These are phyloP conservation scores for Elaeis guineensis DNA, from an alignment of 176 grass and related monocot species.

Conservation along the genomic window DNA sequence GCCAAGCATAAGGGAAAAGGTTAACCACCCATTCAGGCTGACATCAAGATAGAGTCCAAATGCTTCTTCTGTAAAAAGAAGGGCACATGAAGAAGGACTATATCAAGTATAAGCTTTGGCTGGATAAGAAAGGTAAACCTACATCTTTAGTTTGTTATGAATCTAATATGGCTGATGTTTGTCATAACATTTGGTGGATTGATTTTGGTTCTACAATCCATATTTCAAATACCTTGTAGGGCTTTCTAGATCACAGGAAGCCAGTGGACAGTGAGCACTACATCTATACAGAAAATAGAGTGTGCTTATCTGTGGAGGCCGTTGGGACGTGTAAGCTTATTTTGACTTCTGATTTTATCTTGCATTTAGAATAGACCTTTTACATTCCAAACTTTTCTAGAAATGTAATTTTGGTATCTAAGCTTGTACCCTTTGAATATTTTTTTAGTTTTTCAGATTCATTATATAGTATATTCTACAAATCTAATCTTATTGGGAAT, in stretches of 20 bases:
- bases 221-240: background rate
- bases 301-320: background rate
- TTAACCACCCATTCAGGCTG: background rate
- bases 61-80: background rate
- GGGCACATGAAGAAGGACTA: background rate
- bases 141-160: background rate
- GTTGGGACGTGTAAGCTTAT: background rate
- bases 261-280: background rate
- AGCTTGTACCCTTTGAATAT: background rate
- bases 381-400: background rate
- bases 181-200: background rate
- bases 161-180: too few relatives aligned
- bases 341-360: background rate
- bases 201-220: conserved; percentile 1
- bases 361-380: background rate
- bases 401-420: background rate
- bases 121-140: background rate
- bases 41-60: background rate
- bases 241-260: background rate
- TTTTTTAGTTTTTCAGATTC: background rate
- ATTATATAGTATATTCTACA: background rate
- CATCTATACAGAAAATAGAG: background rate
- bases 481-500: background rate
- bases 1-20: background rate
- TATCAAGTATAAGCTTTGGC: background rate